Base-by-base conservation (phyloP, 1,284 basidiomycete species). In the Puccinia hordei region DNA sequence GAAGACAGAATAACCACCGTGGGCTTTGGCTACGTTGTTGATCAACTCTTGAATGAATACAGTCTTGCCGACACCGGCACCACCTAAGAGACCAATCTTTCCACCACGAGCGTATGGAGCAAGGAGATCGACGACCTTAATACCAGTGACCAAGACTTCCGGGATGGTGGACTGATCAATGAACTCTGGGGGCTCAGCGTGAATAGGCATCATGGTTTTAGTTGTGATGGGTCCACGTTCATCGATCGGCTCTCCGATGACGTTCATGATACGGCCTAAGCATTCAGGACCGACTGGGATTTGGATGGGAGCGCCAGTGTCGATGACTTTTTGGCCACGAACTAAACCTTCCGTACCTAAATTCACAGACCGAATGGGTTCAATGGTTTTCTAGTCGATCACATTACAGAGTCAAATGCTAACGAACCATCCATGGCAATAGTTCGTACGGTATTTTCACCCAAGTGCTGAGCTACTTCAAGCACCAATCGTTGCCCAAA, bases 1-100 rank as follows among this genome's bases (percentile, higher is more conserved):
- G 91, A 98, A 98, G 87, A 98, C 98, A 74, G 96, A 99, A 92
- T 97, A 98, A 95, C 96, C 96, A 95, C 96, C 96, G 88, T 98
- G 96, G 81, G 96, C 96, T 90, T 98, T 99, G 86, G 96, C 96
- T 87, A 99, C 95, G 90, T 99, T 98, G 92, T 99, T 98, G 89
- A 99, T 99, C 85, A 99, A 91, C 87, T 98, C 95, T 87, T 95
- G 93, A 88, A 98, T 98, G 87, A 98, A 89, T 86, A 98, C 96
- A 82, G 96, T 98, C 91, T 98, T 98, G 85, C 96, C 96, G 89
- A 99, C 96, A 93, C 96, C 96, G 86, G 96, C 96, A 93, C 96
- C 96, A 86, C 96, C 96, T 89, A 99, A 97, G 85, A 99, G 93
- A 91, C 96, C 96, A 88, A 99, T 98, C 89, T 99, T 99, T 88